These are phyloP conservation scores for Tranzscheliella williamsii DNA, from an alignment of 1,284 basidiomycete species.

Conservation along the genomic window DNA sequence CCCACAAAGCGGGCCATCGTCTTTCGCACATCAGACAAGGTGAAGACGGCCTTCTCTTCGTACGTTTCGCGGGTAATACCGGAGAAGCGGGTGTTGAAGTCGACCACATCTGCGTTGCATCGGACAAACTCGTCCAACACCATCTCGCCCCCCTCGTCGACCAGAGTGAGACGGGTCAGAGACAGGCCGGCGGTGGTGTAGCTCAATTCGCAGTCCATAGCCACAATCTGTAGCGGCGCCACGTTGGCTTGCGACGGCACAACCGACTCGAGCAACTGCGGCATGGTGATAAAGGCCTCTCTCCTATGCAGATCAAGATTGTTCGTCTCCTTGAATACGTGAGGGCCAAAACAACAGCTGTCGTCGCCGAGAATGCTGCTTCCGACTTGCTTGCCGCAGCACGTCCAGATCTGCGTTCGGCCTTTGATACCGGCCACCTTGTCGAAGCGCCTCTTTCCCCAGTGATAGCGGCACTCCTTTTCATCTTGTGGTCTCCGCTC, in stretches of 20 bases:
- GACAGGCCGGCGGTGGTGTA: constrained; percentile 56
- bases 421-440: constrained; percentile 14
- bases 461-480: constrained; percentile 51
- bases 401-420: constrained; percentile 47
- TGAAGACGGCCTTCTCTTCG: constrained; percentile 30
- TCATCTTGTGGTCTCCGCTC: constrained; percentile 18
- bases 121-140: constrained; percentile 50
- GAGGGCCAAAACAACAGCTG: constrained; percentile 50
- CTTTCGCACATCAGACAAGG: constrained; percentile 34
- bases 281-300: constrained; percentile 43
- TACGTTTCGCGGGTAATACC: constrained; percentile 49
- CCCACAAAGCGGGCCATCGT: constrained; percentile 44
- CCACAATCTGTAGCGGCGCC: constrained; percentile 42
- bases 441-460: constrained; percentile 44
- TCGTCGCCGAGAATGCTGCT: constrained; percentile 35
- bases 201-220: constrained; percentile 56
- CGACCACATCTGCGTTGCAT: constrained; percentile 40
- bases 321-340: constrained; percentile 56
- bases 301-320: constrained; percentile 42
- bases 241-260: background rate
- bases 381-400: constrained; percentile 49
- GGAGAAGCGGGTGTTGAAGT: constrained; percentile 57
- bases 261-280: constrained; percentile 16
- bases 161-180: constrained; percentile 52
- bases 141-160: constrained; percentile 49